Evolutionary conservation across 768 basidiomycete genomes (phyloP), one percentile per base, ranked within the genome.

Genomic region (Phylloporus sp.): DNA sequence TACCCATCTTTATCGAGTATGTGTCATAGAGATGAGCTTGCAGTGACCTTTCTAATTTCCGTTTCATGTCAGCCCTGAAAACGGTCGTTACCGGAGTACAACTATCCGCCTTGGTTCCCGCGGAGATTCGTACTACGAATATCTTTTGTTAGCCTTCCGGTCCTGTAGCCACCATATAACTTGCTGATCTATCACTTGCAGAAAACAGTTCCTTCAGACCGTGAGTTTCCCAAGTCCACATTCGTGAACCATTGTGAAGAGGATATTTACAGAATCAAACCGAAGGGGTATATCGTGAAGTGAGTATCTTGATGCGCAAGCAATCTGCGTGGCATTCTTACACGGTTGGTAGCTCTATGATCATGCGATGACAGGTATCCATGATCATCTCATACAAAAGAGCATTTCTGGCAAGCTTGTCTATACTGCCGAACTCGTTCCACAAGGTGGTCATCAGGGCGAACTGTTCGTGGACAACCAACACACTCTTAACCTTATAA

Each of bases 91-190:
- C 52, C 65, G 81, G 17, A 68, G 79, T 21, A 82, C 86, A 11
- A 78, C 86, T 15, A 87, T 98, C 52, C 82, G 93, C 11, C 77
- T 98, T 18, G 94, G 94, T 22, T 92, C 92, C 27, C 77, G 92
- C 34, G 94, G 86, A 24, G 94, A 98, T 64, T 92, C 90, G 3
- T 97, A 84, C 68, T 98, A 96, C 61, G 94, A 95, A 64, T 92
- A 94, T 60, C 67, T 92, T 14, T 60, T 93, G 86, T 88, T 51
- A 69, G 79, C 65, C 9, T 29, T 27, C 20, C 38, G 21, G 13
- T 42, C 39, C 34, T 14, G 24, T 42, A 15, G 8, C 21, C 17
- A 22, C 7, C 17, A 18, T 35, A 18, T 35, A 18, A 31, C 22
- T 45, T 5, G 24, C 35, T 61, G 20, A 56, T 40, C 7, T 42